Conservation (phyloP, 306 rosid species). For the Begonia loranthoides region DNA sequence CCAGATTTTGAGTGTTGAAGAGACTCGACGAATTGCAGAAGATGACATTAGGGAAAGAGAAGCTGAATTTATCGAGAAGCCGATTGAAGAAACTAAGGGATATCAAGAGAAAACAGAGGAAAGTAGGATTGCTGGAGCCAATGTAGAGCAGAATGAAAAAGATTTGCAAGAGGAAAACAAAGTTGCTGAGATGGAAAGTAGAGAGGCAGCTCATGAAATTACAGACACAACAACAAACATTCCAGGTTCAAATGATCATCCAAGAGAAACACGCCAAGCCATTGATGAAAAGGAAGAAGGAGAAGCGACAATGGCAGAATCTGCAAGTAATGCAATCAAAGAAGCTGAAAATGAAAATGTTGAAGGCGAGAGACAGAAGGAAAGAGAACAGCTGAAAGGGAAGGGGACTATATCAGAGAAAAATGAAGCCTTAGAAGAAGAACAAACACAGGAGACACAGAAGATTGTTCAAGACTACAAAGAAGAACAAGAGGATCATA, state of each 20-base stretch:
- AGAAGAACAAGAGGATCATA: too few species aligned
- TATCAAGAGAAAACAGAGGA: constrained; percentile 1
- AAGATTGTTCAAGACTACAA: too few species aligned
- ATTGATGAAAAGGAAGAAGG: constrained; percentile 3
- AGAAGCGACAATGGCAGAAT: too few species aligned
- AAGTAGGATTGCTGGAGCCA: too few species aligned
- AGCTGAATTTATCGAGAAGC: neutral
- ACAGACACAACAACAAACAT: constrained; percentile 2
- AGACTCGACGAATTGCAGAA: neutral
- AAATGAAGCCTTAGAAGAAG: too few species aligned
- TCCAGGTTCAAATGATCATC: neutral
- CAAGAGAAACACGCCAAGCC: neutral
- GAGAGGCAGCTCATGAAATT: neutral
- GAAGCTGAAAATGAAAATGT: constrained; percentile 2
- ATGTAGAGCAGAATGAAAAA: constrained; percentile 1
- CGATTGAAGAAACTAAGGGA: neutral
- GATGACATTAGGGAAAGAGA: neutral
- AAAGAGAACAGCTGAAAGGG: constrained; percentile 1
- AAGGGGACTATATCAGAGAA: constrained; percentile 9
- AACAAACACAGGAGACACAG: too few species aligned
- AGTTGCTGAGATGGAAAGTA: constrained; percentile 1
- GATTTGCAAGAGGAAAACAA: neutral
- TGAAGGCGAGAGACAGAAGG: constrained; percentile 7
- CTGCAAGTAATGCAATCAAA: too few species aligned
- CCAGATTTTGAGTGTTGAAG: neutral